Evolutionary conservation across 495 filamentous ascomycete genomes (phyloP).

Genomic region (Parachaetomium inaequale): DNA sequence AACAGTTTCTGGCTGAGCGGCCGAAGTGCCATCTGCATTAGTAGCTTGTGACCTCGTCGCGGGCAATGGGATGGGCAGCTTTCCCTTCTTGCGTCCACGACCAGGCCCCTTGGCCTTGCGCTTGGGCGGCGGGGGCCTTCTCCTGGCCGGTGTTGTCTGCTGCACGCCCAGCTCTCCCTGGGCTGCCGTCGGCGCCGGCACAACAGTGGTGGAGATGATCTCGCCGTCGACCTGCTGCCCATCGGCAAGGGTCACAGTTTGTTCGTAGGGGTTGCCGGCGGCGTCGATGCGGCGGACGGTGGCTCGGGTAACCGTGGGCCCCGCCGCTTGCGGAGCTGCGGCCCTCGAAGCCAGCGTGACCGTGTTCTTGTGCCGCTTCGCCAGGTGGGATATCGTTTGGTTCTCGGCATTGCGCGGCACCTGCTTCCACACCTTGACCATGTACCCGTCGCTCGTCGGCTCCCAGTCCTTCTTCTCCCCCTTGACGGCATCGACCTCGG

Average conservation of each 20-base stretch:
- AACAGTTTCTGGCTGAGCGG: constrained; percentile 34
- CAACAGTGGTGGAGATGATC: constrained; percentile 57
- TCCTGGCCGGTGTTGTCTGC: constrained; percentile 41
- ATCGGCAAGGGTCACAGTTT: constrained; percentile 75
- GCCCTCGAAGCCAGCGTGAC: constrained; percentile 46
- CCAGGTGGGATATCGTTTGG: constrained; percentile 74
- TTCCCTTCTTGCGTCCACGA: constrained; percentile 66
- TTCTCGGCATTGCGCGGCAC: constrained; percentile 73
- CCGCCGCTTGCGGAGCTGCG: constrained; percentile 38
- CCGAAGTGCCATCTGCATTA: constrained; percentile 1
- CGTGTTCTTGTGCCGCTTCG: constrained; percentile 77
- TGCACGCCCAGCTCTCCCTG: constrained; percentile 26
- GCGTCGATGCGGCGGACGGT: constrained; percentile 74
- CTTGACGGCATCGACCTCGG: constrained; percentile 44
- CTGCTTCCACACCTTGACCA: constrained; percentile 71
- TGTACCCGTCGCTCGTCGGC: constrained; percentile 57
- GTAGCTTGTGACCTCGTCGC: constrained; percentile 23
- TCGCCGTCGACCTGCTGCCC: constrained; percentile 81
- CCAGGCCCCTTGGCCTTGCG: constrained; percentile 68
- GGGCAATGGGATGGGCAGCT: constrained; percentile 36
- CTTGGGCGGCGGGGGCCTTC: constrained; percentile 71
- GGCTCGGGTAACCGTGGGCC: constrained; percentile 61
- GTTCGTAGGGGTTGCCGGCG: constrained; percentile 72
- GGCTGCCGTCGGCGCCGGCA: constrained; percentile 35
- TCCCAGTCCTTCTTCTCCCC: constrained; percentile 47